These are phyloP conservation scores for Breviolum minutum DNA, from an alignment of 73 alveolate genomes.

Conservation along the genomic window DNA sequence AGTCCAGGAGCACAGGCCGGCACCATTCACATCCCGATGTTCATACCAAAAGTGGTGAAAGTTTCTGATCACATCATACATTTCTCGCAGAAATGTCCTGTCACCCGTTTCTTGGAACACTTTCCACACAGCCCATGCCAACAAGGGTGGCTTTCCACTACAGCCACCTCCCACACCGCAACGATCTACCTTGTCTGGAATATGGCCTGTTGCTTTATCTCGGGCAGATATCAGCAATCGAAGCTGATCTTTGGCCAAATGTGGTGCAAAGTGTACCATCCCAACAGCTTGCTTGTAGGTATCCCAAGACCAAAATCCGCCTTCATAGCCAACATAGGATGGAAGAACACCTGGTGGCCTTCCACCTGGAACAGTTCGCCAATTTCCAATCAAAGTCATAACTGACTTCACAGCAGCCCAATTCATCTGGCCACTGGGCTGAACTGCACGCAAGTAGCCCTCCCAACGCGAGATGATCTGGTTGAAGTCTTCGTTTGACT, in stretches of 20 bases:
- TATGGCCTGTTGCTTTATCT: slow-evolving; percentile 27
- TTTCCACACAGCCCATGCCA: slow-evolving; percentile 85
- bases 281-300: slow-evolving; percentile 87
- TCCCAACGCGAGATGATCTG: slow-evolving; percentile 23
- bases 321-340: slow-evolving; percentile 76
- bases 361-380: slow-evolving; percentile 69
- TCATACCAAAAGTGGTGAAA: slow-evolving; percentile 73
- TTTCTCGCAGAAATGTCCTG: slow-evolving; percentile 18
- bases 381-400: slow-evolving; percentile 59
- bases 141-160: slow-evolving; percentile 70
- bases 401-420: slow-evolving; percentile 70
- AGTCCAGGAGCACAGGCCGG: slow-evolving; percentile 81
- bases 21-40: slow-evolving; percentile 56
- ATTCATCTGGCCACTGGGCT: background rate
- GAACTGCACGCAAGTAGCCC: background rate
- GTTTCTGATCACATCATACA: background rate
- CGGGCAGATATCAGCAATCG: slow-evolving; percentile 62
- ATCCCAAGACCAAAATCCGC: slow-evolving; percentile 94
- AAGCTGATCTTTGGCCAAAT: slow-evolving; percentile 68
- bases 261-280: slow-evolving; percentile 67
- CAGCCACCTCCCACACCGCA: slow-evolving; percentile 86
- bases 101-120: slow-evolving; percentile 38
- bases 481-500: background rate
- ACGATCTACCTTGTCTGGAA: slow-evolving; percentile 86
- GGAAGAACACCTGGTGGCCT: slow-evolving; percentile 73